phyloP scores from a whole-genome alignment of 169 alveolate genomes.

The Amoebophrya sp. region DNA sequence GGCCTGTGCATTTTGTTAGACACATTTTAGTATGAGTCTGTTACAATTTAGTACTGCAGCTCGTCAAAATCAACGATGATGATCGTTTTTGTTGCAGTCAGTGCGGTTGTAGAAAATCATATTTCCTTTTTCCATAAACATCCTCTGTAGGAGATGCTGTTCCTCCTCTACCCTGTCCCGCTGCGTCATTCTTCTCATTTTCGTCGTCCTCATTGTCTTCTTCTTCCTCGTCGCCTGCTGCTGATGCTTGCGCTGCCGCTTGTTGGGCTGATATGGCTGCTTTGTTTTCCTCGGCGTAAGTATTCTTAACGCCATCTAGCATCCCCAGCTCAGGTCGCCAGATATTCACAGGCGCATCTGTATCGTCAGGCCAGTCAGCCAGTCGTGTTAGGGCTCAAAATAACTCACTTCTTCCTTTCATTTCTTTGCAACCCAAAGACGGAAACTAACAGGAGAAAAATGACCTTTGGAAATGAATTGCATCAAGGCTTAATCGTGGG shows the following conservation, averaged over 20 bases:
- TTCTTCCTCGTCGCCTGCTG: background rate
- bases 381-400: too few relatives aligned
- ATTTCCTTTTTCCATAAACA: background rate
- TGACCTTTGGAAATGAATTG: too few relatives aligned
- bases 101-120: background rate
- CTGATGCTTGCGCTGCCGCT: background rate
- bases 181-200: background rate
- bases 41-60: too few relatives aligned
- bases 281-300: background rate
- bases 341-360: background rate
- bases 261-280: background rate
- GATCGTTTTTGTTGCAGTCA: background rate
- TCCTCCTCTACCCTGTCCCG: background rate
- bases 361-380: background rate
- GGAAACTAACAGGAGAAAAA: too few relatives aligned
- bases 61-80: too few relatives aligned
- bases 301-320: background rate
- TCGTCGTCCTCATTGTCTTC: background rate
- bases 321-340: background rate
- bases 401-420: too few relatives aligned
- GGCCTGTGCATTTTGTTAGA: too few relatives aligned
- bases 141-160: background rate
- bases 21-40: too few relatives aligned
- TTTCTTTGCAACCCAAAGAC: too few relatives aligned
- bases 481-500: too few relatives aligned